These are phyloP conservation scores for Fusarium falciforme DNA, from an alignment of 2,329 filamentous ascomycete genomes.

Conservation along the genomic window DNA sequence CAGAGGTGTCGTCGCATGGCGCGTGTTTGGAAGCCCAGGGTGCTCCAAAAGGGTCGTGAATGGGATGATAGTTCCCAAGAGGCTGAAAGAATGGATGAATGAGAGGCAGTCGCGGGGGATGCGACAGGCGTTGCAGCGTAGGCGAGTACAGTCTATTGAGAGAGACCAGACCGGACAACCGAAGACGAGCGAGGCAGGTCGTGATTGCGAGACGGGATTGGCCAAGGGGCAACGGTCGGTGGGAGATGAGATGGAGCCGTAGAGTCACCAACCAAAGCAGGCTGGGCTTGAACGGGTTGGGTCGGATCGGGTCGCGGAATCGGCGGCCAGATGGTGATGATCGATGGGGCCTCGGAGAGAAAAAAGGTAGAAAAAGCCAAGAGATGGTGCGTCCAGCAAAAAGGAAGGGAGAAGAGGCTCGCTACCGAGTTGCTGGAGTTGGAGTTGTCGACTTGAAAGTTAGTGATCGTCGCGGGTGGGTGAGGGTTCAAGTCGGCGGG, in stretches of 20 bases:
- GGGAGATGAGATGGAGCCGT: constrained; percentile 30
- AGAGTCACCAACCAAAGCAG: not conserved
- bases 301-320: constrained; percentile 6
- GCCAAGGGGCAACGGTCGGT: constrained; percentile 8
- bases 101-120: constrained; percentile 15
- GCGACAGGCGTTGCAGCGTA: not conserved
- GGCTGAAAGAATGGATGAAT: constrained; percentile 21
- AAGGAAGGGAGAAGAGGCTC: constrained; percentile 8
- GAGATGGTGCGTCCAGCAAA: not conserved
- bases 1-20: constrained; percentile 28
- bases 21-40: not conserved
- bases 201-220: constrained; percentile 29
- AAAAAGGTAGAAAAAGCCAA: constrained; percentile 2
- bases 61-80: not conserved
- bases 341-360: constrained; percentile 15
- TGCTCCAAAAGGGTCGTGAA: not conserved
- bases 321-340: not conserved
- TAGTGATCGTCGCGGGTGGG: constrained; percentile 31
- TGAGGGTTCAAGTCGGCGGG: constrained; percentile 24
- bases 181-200: constrained; percentile 20
- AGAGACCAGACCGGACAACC: constrained; percentile 8
- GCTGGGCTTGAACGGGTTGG: not conserved
- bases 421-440: not conserved
- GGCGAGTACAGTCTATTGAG: not conserved
- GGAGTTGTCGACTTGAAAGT: constrained; percentile 9